Conservation (phyloP, 306 rosid genomes). For the Quercus ilex region DNA sequence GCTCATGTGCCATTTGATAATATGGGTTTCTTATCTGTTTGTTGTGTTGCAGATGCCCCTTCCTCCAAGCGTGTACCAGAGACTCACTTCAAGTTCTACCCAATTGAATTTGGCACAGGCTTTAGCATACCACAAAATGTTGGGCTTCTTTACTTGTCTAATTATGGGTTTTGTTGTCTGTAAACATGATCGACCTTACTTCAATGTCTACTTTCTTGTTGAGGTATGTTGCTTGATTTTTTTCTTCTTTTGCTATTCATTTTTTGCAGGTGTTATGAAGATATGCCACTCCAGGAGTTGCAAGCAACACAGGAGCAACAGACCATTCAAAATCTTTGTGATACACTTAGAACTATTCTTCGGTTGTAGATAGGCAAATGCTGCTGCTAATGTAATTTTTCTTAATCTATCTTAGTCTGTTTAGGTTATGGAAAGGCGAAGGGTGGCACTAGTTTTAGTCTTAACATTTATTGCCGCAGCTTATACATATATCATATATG, state of each 20-base stretch:
- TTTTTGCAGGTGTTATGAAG: conserved; percentile 84
- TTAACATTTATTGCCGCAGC: too few relatives aligned
- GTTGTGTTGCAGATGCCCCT: conserved; percentile 83
- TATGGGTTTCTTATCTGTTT: conserved; percentile 18
- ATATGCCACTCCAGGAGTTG: conserved; percentile 90
- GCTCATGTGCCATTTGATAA: neutral
- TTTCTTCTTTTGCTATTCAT: conserved; percentile 5
- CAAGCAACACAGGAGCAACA: conserved; percentile 92
- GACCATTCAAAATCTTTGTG: conserved; percentile 90
- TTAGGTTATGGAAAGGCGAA: too few relatives aligned
- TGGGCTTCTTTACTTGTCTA: conserved; percentile 17
- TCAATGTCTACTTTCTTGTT: neutral
- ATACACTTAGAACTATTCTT: conserved; percentile 84
- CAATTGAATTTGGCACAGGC: conserved; percentile 93
- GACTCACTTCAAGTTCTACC: conserved; percentile 84
- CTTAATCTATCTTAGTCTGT: too few relatives aligned
- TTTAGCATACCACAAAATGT: conserved; percentile 92
- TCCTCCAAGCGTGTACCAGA: conserved; percentile 87
- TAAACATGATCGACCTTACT: too few relatives aligned
- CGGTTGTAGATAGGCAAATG: conserved; percentile 56
- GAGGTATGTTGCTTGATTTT: conserved; percentile 5
- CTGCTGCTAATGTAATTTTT: neutral
- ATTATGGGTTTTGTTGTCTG: neutral
- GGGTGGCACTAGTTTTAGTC: too few relatives aligned
- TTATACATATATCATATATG: too few relatives aligned